Evolutionary conservation across 768 basidiomycete species (phyloP).

Genomic region (Phaeotremella fagi): DNA sequence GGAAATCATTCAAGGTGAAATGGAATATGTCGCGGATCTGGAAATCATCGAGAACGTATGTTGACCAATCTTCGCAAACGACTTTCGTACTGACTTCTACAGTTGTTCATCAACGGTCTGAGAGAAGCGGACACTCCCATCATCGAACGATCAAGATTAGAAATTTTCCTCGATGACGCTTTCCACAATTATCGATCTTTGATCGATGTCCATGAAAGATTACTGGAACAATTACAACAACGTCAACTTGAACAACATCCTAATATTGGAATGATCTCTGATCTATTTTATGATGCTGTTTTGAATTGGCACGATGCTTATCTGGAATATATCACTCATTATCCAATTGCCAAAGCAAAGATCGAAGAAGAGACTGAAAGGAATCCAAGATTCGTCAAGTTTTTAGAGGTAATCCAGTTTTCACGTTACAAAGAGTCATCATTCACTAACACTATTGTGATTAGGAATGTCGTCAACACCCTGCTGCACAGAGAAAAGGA

Average conservation of each 20-base stretch:
- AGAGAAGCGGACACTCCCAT: slow-evolving; percentile 58
- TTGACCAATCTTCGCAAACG: not conserved
- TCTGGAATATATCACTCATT: slow-evolving; percentile 48
- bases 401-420: slow-evolving; percentile 42
- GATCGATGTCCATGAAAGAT: slow-evolving; percentile 40
- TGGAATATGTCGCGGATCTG: slow-evolving; percentile 88
- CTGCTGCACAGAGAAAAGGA: slow-evolving; percentile 74
- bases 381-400: slow-evolving; percentile 39
- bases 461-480: slow-evolving; percentile 56
- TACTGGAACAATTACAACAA: slow-evolving; percentile 41
- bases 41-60: slow-evolving; percentile 74
- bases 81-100: slow-evolving; percentile 1
- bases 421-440: no score
- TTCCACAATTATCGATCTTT: slow-evolving; percentile 80
- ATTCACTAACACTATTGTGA: no score
- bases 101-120: slow-evolving; percentile 65
- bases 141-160: slow-evolving; percentile 57
- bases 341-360: slow-evolving; percentile 48
- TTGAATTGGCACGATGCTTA: slow-evolving; percentile 49
- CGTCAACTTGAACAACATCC: slow-evolving; percentile 50
- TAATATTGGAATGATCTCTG: slow-evolving; percentile 43
- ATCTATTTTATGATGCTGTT: slow-evolving; percentile 48
- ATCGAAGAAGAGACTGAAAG: slow-evolving; percentile 41
- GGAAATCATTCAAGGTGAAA: slow-evolving; percentile 90
- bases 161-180: slow-evolving; percentile 81